phyloP scores from a whole-genome alignment of 2,329 filamentous ascomycete species.

The Xylariaceae sp. region DNA sequence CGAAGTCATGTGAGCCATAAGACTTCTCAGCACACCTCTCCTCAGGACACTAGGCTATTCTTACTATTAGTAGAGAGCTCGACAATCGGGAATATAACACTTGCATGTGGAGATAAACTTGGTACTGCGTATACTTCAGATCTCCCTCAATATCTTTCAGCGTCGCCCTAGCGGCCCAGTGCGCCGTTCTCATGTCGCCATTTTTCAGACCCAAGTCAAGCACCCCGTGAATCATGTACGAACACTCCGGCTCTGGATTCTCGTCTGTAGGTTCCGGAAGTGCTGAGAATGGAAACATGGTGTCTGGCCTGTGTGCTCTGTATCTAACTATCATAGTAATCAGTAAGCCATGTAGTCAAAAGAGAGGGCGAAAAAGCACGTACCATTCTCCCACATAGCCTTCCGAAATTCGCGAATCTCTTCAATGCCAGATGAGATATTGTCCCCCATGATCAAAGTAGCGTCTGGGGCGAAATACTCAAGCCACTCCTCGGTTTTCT shows the following conservation, averaged over 20 bases:
- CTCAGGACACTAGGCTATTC: background rate
- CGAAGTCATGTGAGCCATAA: background rate
- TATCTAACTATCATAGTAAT: slow-evolving; percentile 38
- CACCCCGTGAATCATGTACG: slow-evolving; percentile 35
- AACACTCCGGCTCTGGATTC: slow-evolving; percentile 20
- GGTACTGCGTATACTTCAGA: slow-evolving; percentile 32
- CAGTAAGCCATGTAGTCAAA: background rate
- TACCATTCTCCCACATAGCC: slow-evolving; percentile 32
- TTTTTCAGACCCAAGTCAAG: slow-evolving; percentile 24
- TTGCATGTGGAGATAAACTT: slow-evolving; percentile 33
- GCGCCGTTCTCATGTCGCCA: slow-evolving; percentile 18
- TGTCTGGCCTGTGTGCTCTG: slow-evolving; percentile 40
- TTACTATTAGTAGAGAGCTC: background rate
- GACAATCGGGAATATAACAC: background rate
- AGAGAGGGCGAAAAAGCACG: background rate
- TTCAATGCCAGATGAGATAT: slow-evolving; percentile 24
- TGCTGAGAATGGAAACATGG: slow-evolving; percentile 42
- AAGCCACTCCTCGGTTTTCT: slow-evolving; percentile 44
- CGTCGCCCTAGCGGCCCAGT: slow-evolving; percentile 33
- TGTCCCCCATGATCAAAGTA: slow-evolving; percentile 41
- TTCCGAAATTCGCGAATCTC: slow-evolving; percentile 41
- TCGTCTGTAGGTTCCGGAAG: background rate
- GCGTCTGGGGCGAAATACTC: slow-evolving; percentile 42
- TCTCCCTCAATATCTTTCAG: slow-evolving; percentile 20
- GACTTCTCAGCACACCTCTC: background rate